phyloP scores from a whole-genome alignment of 2,329 filamentous ascomycete genomes.

The Monosporascus sp. region DNA sequence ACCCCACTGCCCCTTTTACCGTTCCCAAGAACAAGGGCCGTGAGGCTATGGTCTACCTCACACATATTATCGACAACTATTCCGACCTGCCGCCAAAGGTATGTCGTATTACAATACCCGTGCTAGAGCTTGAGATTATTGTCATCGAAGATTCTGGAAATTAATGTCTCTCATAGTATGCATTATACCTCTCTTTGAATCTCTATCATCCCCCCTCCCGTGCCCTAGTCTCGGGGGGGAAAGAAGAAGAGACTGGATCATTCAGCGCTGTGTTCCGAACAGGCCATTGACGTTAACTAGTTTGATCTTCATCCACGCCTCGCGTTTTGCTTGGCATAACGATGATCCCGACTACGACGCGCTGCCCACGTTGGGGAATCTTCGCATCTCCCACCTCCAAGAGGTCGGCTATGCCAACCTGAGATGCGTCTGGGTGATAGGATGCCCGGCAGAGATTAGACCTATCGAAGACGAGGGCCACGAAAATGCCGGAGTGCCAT shows the following conservation, averaged over 20 bases:
- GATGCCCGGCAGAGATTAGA: conserved; percentile 45
- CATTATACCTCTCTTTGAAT: too few species aligned
- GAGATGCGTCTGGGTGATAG: conserved; percentile 53
- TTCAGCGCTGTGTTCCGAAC: too few species aligned
- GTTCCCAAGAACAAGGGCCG: conserved; percentile 46
- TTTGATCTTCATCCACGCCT: conserved; percentile 17
- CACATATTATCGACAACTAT: conserved; percentile 46
- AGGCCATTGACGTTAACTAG: not conserved
- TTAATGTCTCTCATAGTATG: too few species aligned
- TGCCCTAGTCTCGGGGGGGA: too few species aligned
- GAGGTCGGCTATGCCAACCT: conserved; percentile 54
- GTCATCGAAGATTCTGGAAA: too few species aligned
- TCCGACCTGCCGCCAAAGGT: conserved; percentile 36
- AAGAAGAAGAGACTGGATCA: too few species aligned
- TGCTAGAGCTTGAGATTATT: too few species aligned
- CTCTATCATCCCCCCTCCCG: too few species aligned
- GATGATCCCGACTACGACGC: conserved; percentile 49
- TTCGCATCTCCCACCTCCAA: conserved; percentile 45
- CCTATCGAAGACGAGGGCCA: conserved; percentile 31
- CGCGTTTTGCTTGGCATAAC: conserved; percentile 48
- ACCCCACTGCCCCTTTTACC: conserved; percentile 39
- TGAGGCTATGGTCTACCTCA: conserved; percentile 49
- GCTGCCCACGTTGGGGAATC: conserved; percentile 41
- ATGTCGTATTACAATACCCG: conserved; percentile 28
- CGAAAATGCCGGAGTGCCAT: conserved; percentile 29